Evolutionary conservation across 805 yeast species (phyloP).

Genomic region (Myxozyma geophila): DNA sequence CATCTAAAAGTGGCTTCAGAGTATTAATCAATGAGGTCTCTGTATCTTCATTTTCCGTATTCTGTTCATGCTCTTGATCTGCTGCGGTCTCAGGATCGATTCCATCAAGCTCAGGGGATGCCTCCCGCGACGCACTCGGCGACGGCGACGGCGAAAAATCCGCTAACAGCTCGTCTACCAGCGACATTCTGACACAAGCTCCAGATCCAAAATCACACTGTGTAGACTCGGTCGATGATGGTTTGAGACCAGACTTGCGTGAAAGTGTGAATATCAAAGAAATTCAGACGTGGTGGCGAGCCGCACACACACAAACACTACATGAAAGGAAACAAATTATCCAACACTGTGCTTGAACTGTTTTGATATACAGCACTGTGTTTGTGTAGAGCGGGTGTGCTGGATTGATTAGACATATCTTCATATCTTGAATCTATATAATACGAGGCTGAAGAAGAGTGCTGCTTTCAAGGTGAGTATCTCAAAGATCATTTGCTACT

Average conservation of each 20-base stretch:
- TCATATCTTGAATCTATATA: no score
- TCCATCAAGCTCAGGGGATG: conserved; percentile 36
- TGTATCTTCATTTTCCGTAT: conserved; percentile 29
- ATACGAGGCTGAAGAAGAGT: background rate
- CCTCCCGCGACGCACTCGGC: conserved; percentile 21
- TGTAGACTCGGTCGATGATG: no score
- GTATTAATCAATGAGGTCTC: conserved; percentile 18
- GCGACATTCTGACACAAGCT: conserved; percentile 40
- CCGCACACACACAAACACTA: conserved; percentile 2
- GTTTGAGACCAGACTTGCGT: background rate
- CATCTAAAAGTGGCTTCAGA: conserved; percentile 21
- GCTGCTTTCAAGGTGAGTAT: no score
- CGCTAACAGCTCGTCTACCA: conserved; percentile 49
- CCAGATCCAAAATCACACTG: no score
- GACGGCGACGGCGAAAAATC: conserved; percentile 41
- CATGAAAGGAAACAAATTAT: background rate
- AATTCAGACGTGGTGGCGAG: conserved; percentile 7
- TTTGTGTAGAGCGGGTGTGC: background rate
- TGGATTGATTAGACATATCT: no score
- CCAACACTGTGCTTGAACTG: background rate
- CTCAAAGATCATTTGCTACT: background rate
- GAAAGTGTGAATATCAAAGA: background rate
- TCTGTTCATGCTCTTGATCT: conserved; percentile 9
- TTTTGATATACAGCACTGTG: background rate
- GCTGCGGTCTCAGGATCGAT: background rate